These are phyloP conservation scores for Auricularia auricula-judae DNA, from an alignment of 768 basidiomycete species.

Conservation along the genomic window DNA sequence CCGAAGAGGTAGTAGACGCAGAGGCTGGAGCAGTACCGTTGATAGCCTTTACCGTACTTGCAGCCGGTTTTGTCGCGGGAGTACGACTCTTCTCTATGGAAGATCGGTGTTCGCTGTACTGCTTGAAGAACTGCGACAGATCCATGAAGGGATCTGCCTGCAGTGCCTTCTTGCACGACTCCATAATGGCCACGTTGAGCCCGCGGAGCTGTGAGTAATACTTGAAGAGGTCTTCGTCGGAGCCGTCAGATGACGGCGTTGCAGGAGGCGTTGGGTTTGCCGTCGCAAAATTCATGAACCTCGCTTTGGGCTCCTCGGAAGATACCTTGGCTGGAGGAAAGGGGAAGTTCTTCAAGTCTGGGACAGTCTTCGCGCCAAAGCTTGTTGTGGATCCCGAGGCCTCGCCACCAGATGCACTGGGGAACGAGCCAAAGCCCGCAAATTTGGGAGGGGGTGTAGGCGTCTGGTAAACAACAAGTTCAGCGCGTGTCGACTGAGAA, in stretches of 20 bases:
- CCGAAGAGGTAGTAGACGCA: background rate
- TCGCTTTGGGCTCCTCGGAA: slow-evolving; percentile 9
- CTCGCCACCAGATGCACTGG: slow-evolving; percentile 17
- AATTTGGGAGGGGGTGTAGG: slow-evolving; percentile 33
- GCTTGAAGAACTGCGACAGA: slow-evolving; percentile 40
- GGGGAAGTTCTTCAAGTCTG: slow-evolving; percentile 21
- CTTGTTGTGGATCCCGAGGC: background rate
- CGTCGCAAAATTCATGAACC: slow-evolving; percentile 8
- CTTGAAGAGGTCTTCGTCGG: slow-evolving; percentile 22
- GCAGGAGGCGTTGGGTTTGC: slow-evolving; percentile 9
- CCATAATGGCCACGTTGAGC: slow-evolving; percentile 54
- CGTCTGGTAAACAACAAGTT: slow-evolving; percentile 3
- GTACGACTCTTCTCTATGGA: slow-evolving; percentile 49
- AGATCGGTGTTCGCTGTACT: slow-evolving; percentile 46
- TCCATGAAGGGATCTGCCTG: slow-evolving; percentile 65
- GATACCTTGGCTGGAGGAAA: slow-evolving; percentile 23
- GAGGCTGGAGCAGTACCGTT: background rate
- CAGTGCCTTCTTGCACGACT: slow-evolving; percentile 45
- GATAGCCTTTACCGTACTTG: slow-evolving; percentile 1
- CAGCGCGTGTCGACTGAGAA: slow-evolving; percentile 9
- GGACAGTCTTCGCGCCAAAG: background rate
- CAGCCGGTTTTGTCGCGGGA: slow-evolving; percentile 12
- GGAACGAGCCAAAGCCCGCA: slow-evolving; percentile 39
- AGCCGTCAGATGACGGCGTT: slow-evolving; percentile 14
- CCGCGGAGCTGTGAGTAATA: slow-evolving; percentile 67